Percentiles rank a stretch among this genome's conserved stretches.
phyloP scores from a whole-genome alignment of 2,329 filamentous ascomycete genomes.

The Diaporthe sp. region DNA sequence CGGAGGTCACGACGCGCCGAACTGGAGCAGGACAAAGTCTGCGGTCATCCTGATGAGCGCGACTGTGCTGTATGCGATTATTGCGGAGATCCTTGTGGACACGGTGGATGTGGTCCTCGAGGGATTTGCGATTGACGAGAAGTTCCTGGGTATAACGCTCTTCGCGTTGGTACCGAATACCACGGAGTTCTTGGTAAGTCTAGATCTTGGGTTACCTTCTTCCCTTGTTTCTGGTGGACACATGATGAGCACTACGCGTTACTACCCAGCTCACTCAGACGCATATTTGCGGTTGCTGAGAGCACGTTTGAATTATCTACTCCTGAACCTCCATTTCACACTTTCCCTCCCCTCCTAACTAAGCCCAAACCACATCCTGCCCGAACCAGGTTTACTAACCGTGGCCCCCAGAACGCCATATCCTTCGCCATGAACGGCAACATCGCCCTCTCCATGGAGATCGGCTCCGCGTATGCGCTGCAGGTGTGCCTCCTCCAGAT shows the following conservation, averaged over 20 bases:
- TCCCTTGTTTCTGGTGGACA: conserved; percentile 2
- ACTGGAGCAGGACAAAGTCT: conserved; percentile 95
- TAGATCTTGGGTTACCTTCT: too few species aligned
- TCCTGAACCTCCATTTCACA: conserved; percentile 28
- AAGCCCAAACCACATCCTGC: neutral
- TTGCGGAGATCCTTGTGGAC: conserved; percentile 96
- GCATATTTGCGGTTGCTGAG: conserved; percentile 26
- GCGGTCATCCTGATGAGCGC: conserved; percentile 88
- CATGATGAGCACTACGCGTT: conserved; percentile 36
- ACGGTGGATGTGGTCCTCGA: conserved; percentile 97
- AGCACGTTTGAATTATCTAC: conserved; percentile 32
- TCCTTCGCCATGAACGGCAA: conserved; percentile 99
- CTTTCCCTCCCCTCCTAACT: neutral
- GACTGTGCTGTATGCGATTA: conserved; percentile 93
- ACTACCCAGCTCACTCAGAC: conserved; percentile 36
- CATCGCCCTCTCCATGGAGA: conserved; percentile 98
- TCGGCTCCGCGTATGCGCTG: conserved; percentile 94
- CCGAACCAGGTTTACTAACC: neutral
- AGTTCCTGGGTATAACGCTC: conserved; percentile 95
- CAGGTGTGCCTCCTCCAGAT: conserved; percentile 97
- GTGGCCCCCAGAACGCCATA: conserved; percentile 80
- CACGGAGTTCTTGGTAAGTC: conserved; percentile 89
- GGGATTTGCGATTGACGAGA: conserved; percentile 92
- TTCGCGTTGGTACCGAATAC: conserved; percentile 98
- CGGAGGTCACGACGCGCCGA: conserved; percentile 96